Conservation (phyloP, 352 stramenopile species). For the Plasmopara viticola region DNA sequence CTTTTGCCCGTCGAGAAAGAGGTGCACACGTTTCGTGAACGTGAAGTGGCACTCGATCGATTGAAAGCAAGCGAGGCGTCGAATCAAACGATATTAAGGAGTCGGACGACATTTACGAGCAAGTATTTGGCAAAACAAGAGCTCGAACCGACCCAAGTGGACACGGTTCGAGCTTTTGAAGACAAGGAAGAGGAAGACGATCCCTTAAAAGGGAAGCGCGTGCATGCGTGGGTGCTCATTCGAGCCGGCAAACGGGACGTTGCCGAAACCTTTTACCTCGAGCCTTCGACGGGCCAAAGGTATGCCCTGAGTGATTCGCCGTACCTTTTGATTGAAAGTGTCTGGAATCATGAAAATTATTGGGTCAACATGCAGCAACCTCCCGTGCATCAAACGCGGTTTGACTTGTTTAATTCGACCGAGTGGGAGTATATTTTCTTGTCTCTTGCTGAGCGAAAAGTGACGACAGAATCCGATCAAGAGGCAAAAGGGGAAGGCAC, state of each 20-base stretch:
- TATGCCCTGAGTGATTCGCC: conserved; percentile 78
- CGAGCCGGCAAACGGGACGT: conserved; percentile 87
- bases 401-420: conserved; percentile 78
- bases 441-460: conserved; percentile 59
- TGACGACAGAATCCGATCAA: conserved; percentile 32
- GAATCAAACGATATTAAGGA: conserved; percentile 34
- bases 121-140: conserved; percentile 62
- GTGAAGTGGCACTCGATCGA: conserved; percentile 14
- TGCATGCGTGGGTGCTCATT: conserved; percentile 91
- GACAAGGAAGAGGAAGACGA: conserved; percentile 71
- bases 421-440: conserved; percentile 92
- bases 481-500: conserved; percentile 47
- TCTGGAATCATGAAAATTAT: conserved; percentile 94
- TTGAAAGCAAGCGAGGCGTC: conserved; percentile 4
- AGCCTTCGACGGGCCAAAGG: conserved; percentile 85
- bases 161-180: conserved; percentile 35
- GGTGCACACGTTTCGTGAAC: conserved; percentile 35
- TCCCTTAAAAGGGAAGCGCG: conserved; percentile 55
- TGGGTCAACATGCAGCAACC: conserved; percentile 93
- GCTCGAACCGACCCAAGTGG: conserved; percentile 34
- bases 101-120: conserved; percentile 56
- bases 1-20: conserved; percentile 47
- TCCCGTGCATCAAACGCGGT: conserved; percentile 52
- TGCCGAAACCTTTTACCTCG: conserved; percentile 84
- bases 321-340: conserved; percentile 82